These are phyloP conservation scores for Colletotrichum paranaense DNA, from an alignment of 2,329 filamentous ascomycete genomes.

Conservation along the genomic window DNA sequence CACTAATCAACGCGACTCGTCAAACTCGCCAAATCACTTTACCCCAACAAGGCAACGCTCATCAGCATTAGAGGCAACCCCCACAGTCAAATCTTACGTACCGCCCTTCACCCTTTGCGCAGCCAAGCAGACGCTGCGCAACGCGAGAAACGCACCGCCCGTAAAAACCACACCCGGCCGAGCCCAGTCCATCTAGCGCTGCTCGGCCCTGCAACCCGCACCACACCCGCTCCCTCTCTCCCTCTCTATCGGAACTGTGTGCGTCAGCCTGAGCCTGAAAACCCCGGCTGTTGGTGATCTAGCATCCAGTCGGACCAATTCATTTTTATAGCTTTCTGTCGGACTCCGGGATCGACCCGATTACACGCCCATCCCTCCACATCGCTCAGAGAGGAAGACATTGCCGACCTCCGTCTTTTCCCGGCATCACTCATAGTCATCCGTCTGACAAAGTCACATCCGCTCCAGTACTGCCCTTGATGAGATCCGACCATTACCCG, in stretches of 20 bases:
- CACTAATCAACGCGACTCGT: neutral
- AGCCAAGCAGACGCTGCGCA: neutral
- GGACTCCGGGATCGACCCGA: slow-evolving; percentile 2
- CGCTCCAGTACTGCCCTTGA: neutral
- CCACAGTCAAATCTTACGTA: neutral
- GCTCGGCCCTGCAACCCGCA: neutral
- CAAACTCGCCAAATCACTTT: neutral
- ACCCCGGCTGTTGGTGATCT: neutral
- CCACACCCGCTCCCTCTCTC: neutral
- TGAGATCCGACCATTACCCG: neutral
- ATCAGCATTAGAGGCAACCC: neutral
- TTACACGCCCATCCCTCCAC: neutral
- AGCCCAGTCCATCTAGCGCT: neutral
- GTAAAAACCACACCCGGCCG: slow-evolving; percentile 1
- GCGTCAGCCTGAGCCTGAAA: neutral
- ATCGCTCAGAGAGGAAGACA: neutral
- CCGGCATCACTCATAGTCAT: neutral
- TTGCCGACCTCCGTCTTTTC: neutral
- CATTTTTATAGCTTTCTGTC: neutral
- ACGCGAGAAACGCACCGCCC: neutral
- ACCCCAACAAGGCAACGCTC: neutral
- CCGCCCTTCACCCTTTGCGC: neutral
- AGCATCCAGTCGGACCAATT: neutral
- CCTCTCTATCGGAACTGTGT: neutral
- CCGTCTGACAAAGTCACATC: neutral